Conservation (phyloP, 23 red algal genomes). For the Gracilaria vermiculophylla region DNA sequence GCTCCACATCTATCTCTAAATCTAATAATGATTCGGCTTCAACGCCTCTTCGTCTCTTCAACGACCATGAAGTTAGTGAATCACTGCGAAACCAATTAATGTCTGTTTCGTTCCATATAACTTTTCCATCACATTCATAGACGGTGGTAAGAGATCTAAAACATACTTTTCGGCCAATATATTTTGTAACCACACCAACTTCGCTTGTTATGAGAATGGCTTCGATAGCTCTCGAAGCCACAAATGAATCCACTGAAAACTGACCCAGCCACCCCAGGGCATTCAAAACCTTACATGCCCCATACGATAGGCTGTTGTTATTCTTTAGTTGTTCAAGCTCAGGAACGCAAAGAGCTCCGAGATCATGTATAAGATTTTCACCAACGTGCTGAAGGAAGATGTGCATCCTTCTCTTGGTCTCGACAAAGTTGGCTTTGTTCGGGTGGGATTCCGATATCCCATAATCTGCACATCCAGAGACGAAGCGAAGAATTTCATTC, state of each 20-base stretch:
- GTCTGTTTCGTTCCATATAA: constrained; percentile 24
- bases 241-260: constrained; percentile 39
- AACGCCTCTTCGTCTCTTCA: constrained; percentile 13
- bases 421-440: not conserved
- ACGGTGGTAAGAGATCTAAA: constrained; percentile 47
- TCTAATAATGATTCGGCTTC: not conserved
- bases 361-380: constrained; percentile 16
- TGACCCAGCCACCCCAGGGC: constrained; percentile 2
- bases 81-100: not conserved
- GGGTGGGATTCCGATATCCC: not conserved
- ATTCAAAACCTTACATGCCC: not conserved
- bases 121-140: constrained; percentile 41
- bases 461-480: not conserved
- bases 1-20: not conserved
- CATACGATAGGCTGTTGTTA: not conserved
- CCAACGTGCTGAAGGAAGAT: not conserved
- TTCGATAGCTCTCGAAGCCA: constrained; percentile 28
- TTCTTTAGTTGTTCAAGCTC: constrained; percentile 7
- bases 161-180: constrained; percentile 4
- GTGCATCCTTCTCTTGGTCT: constrained; percentile 9
- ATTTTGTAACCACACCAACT: constrained; percentile 1
- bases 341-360: not conserved
- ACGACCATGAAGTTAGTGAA: constrained; percentile 16
- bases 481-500: not conserved
- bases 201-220: constrained; percentile 31